Percentiles rank a stretch among this genome's conserved stretches.
These are phyloP conservation scores for Trypanosoma caninum DNA, from an alignment of 208 protist genomes.

Conservation along the genomic window DNA sequence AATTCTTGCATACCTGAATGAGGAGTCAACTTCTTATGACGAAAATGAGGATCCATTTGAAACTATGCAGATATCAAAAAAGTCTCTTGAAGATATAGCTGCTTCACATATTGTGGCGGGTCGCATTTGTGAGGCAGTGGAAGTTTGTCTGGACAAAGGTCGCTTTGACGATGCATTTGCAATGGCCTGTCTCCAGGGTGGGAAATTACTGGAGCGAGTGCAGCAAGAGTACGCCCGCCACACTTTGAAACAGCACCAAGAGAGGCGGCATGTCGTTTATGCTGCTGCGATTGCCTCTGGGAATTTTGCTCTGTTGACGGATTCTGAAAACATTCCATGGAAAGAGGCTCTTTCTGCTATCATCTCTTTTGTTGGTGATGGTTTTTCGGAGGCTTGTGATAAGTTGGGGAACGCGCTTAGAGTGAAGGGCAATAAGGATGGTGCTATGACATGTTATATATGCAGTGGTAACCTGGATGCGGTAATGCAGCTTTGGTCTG, in stretches of 20 bases:
- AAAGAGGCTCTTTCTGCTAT: constrained; percentile 72
- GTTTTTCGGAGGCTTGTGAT: constrained; percentile 65
- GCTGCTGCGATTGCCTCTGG: constrained; percentile 62
- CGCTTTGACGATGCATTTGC: constrained; percentile 78
- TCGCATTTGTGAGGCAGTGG: constrained; percentile 63
- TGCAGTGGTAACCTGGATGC: constrained; percentile 74
- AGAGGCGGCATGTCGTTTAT: constrained; percentile 68
- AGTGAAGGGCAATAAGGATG: constrained; percentile 48
- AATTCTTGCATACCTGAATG: constrained; percentile 59
- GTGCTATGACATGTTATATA: constrained; percentile 71
- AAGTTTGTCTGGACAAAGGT: constrained; percentile 59
- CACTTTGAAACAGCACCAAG: constrained; percentile 23
- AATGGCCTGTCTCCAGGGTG: constrained; percentile 62
- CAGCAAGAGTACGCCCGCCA: constrained; percentile 58
- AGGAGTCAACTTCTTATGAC: constrained; percentile 9
- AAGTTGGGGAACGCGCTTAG: constrained; percentile 50
- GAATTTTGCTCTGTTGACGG: constrained; percentile 52
- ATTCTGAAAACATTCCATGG: constrained; percentile 44
- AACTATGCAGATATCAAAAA: constrained; percentile 51
- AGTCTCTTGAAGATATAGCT: constrained; percentile 58
- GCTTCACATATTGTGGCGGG: constrained; percentile 57
- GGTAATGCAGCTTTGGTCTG: constrained; percentile 54
- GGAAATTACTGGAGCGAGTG: constrained; percentile 51
- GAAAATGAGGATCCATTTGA: constrained; percentile 62
- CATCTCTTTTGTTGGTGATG: constrained; percentile 61